phyloP scores from a whole-genome alignment of 2,329 filamentous ascomycete genomes.

The Teratosphaeria zuluensis region DNA sequence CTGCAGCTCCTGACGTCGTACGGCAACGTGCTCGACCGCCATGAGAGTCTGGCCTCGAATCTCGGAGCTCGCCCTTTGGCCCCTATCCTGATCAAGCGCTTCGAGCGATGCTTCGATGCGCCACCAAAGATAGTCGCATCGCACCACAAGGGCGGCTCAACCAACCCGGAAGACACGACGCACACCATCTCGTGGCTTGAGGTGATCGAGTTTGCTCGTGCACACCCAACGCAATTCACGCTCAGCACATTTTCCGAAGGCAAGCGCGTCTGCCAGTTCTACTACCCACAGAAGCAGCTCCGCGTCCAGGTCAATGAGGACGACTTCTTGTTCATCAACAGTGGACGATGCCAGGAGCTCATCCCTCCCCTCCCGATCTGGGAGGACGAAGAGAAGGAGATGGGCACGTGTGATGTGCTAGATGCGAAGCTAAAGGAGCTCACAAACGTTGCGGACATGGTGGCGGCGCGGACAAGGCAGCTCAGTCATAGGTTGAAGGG shows the following conservation, averaged over 20 bases:
- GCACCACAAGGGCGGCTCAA: constrained; percentile 33
- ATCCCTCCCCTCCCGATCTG: constrained; percentile 72
- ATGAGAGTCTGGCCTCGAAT: constrained; percentile 79
- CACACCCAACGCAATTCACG: constrained; percentile 68
- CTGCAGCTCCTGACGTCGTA: constrained; percentile 67
- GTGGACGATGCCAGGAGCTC: constrained; percentile 71
- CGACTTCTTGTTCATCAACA: constrained; percentile 75
- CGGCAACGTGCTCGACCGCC: constrained; percentile 72
- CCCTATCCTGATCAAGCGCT: constrained; percentile 73
- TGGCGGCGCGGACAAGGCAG: constrained; percentile 62
- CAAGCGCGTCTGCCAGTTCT: constrained; percentile 66
- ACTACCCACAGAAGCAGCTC: constrained; percentile 58
- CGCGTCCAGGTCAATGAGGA: constrained; percentile 80
- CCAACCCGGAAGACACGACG: constrained; percentile 29
- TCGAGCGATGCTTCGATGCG: constrained; percentile 77
- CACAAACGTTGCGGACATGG: constrained; percentile 67
- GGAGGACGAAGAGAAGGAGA: constrained; percentile 77
- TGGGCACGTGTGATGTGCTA: constrained; percentile 73
- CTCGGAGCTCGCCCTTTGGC: constrained; percentile 74
- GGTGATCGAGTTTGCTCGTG: constrained; percentile 73
- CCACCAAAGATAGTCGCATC: constrained; percentile 59
- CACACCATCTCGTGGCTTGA: constrained; percentile 68
- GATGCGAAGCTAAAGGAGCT: constrained; percentile 68
- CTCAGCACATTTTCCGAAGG: constrained; percentile 61
- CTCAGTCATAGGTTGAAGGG: constrained; percentile 72